phyloP scores from a whole-genome alignment of 163 green algal species.

The Scenedesmus sp. region DNA sequence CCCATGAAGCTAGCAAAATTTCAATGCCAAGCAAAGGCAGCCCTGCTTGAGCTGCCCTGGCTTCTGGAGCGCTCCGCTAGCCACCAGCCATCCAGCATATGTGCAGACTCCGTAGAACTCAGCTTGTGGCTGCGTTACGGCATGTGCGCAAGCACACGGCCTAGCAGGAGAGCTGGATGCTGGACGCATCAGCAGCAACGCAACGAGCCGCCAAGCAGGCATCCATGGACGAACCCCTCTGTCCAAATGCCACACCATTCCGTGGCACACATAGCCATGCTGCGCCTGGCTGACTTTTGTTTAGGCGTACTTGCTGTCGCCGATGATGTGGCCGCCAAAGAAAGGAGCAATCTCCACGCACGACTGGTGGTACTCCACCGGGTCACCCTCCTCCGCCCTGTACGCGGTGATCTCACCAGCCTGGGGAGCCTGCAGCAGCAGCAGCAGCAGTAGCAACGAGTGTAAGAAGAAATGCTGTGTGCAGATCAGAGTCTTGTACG shows the following conservation, averaged over 20 bases:
- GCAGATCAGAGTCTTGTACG: constrained; percentile 64
- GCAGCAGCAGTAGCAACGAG: background rate
- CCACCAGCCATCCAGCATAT: too few relatives aligned
- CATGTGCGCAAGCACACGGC: too few relatives aligned
- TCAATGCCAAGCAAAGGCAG: background rate
- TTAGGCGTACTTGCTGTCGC: constrained; percentile 87
- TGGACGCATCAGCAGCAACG: too few relatives aligned
- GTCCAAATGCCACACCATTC: too few relatives aligned
- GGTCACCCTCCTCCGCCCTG: constrained; percentile 79
- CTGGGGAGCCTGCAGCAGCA: constrained; percentile 70
- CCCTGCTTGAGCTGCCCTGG: background rate
- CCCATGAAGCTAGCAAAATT: background rate
- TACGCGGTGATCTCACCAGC: constrained; percentile 83
- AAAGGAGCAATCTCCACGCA: constrained; percentile 84
- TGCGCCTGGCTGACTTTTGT: background rate
- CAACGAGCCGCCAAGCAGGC: too few relatives aligned
- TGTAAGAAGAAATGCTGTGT: too few relatives aligned
- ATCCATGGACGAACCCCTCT: too few relatives aligned
- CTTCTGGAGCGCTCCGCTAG: too few relatives aligned
- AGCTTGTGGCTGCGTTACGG: too few relatives aligned
- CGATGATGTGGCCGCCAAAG: constrained; percentile 93
- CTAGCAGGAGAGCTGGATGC: too few relatives aligned
- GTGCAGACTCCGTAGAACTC: too few relatives aligned
- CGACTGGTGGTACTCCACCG: constrained; percentile 87
- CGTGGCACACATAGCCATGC: too few relatives aligned